phyloP scores from a whole-genome alignment of 805 yeast species.

The Phaffomyces opuntiae region DNA sequence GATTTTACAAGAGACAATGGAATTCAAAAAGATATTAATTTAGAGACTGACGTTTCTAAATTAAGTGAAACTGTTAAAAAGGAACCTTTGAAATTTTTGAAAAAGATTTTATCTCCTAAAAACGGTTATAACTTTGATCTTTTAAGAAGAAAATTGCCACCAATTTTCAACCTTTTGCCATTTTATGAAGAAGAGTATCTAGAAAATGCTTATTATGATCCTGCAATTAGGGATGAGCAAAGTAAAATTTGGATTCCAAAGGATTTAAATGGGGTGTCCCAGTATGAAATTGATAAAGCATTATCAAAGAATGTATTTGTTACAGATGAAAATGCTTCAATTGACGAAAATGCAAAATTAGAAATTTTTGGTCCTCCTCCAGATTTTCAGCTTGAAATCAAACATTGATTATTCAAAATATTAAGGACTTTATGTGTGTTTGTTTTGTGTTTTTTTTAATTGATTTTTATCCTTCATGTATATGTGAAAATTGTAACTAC shows the following conservation, averaged over 20 bases:
- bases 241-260: conserved; percentile 68
- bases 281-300: conserved; percentile 49
- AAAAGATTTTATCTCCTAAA: conserved; percentile 29
- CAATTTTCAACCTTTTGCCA: conserved; percentile 27
- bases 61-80: conserved; percentile 13
- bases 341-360: conserved; percentile 50
- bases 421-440: no score
- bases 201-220: conserved; percentile 41
- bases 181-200: conserved; percentile 26
- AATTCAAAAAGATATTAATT: conserved; percentile 21
- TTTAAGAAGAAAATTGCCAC: conserved; percentile 34
- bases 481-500: no score
- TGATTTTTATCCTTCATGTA: no score
- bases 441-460: no score
- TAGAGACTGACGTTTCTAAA: conserved; percentile 14
- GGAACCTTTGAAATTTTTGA: conserved; percentile 14
- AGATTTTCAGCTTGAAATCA: conserved; percentile 40
- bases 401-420: background rate
- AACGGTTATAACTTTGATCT: conserved; percentile 37
- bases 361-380: conserved; percentile 64
- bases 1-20: conserved; percentile 5
- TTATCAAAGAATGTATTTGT: conserved; percentile 46
- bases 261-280: conserved; percentile 62
- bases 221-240: conserved; percentile 46
- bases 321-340: conserved; percentile 48